Base-by-base conservation (phyloP, 306 rosid genomes). In the Glycine latifolia region DNA sequence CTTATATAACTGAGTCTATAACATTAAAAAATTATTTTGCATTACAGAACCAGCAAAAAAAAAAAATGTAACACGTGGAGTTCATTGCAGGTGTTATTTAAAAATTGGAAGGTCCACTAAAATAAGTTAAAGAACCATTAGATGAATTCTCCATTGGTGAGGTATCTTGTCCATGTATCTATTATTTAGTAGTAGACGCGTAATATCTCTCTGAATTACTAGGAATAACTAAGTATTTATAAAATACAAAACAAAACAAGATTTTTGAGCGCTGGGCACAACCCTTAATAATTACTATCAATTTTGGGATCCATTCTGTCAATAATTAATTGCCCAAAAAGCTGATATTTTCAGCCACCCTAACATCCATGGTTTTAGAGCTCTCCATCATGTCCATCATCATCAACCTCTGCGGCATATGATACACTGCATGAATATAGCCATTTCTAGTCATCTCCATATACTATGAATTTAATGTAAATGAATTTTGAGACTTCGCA, bases 351-450 rank as follows among this genome's bases (percentile, higher is more conserved):
- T 72, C 56, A 16, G 76, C 63, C 66, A 73, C 67, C 79, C 52
- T 35, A 17, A 26, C 15, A 63, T 54, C 43, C 73, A 46, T 74
- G 70, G 75, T 44, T 77, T 89, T 76, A 90, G 83, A 92, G 94
- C 85, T 92, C 97, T 49, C 87, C 89, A 59, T 90, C 68, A 2
- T 84, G 83, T 54, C 39, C 93, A 20, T 48, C 82, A 35, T 67
- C 87, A 37, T 20, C 78, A 15, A n/a, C 82, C 37, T 71, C 84
- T 10, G 65, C 86, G 59, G 74, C 76, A 7, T 67, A 33, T 26
- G 84, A 83, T 20, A 26, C 88, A 73, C 91, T 89, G 94, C 87
- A 91, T 47, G 55, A 66, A 85, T 16, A 79, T 39, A 74, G 14
- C 41, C 56, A 26, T 33, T 67, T 52, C 66, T 56, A 74, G 84